phyloP scores from a whole-genome alignment of 306 rosid species.

The Lathyrus sativus region DNA sequence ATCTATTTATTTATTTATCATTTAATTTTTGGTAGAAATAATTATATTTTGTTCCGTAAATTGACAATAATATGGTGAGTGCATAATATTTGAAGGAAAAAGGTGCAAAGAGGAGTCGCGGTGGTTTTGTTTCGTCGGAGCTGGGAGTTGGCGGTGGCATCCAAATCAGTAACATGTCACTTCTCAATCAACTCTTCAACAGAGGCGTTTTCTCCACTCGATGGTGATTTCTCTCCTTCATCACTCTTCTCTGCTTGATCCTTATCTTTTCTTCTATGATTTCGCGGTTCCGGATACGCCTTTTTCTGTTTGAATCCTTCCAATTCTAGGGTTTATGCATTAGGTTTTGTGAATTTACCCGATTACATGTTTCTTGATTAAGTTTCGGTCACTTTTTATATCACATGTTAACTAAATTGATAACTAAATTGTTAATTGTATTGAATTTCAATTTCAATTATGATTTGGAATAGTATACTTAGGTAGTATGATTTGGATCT shows the following conservation, averaged over 20 bases:
- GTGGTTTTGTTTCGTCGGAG: neutral
- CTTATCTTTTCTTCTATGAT: conserved; percentile 1
- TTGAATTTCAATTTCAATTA: conserved; percentile 22
- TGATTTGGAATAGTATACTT: neutral
- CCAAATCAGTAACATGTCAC: conserved; percentile 60
- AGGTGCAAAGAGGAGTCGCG: neutral
- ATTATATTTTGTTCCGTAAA: neutral
- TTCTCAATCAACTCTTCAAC: conserved; percentile 88
- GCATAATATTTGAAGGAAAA: neutral
- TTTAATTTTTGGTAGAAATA: neutral
- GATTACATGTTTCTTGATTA: conserved; percentile 6
- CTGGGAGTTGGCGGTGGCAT: neutral
- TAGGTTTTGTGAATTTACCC: conserved; percentile 4
- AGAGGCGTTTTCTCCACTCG: conserved; percentile 89
- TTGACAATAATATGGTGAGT: neutral
- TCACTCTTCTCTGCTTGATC: too few relatives aligned
- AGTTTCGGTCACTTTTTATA: neutral
- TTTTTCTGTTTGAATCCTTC: neutral
- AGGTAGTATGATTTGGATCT: neutral
- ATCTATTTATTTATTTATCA: too few relatives aligned
- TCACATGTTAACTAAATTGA: conserved; percentile 3
- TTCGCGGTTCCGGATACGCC: conserved; percentile 19
- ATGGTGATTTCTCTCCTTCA: conserved; percentile 55
- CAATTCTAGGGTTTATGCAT: conserved; percentile 6
- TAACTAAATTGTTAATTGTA: conserved; percentile 18